These are phyloP conservation scores for Stellera chamaejasme DNA, from an alignment of 345 rosid genomes.

Conservation along the genomic window DNA sequence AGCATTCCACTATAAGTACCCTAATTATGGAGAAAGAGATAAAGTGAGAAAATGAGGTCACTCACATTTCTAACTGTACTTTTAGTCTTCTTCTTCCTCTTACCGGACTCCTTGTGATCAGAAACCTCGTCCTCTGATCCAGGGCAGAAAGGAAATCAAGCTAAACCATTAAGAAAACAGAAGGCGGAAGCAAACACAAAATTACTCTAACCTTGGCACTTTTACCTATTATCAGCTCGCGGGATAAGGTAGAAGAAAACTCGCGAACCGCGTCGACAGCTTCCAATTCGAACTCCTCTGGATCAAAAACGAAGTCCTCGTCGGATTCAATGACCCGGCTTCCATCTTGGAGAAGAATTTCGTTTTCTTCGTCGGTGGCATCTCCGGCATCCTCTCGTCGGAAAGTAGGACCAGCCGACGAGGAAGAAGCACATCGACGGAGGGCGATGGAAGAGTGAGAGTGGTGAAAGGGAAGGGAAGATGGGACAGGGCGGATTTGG, in stretches of 20 bases:
- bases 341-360: conserved; percentile 7
- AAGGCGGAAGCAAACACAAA: not conserved
- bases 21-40: not conserved
- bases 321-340: conserved; percentile 14
- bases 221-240: conserved; percentile 54
- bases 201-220: not conserved
- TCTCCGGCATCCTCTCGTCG: conserved; percentile 8
- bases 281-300: conserved; percentile 58
- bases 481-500: conserved; percentile 11
- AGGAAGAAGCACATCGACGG: conserved; percentile 19
- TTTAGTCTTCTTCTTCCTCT: conserved; percentile 46
- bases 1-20: too few relatives aligned
- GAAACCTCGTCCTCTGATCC: conserved; percentile 50
- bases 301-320: conserved; percentile 31
- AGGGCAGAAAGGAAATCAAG: not conserved
- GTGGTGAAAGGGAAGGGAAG: not conserved
- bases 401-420: conserved; percentile 7
- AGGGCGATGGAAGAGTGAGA: conserved; percentile 14
- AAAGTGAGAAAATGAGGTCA: conserved; percentile 2
- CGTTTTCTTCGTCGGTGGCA: conserved; percentile 20
- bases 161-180: not conserved
- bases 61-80: conserved; percentile 30
- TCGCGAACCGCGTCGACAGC: conserved; percentile 57
- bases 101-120: conserved; percentile 35
- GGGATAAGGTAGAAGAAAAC: conserved; percentile 51